Base-by-base conservation (phyloP, 495 filamentous ascomycete species). In the Lasiosphaeria miniovina region DNA sequence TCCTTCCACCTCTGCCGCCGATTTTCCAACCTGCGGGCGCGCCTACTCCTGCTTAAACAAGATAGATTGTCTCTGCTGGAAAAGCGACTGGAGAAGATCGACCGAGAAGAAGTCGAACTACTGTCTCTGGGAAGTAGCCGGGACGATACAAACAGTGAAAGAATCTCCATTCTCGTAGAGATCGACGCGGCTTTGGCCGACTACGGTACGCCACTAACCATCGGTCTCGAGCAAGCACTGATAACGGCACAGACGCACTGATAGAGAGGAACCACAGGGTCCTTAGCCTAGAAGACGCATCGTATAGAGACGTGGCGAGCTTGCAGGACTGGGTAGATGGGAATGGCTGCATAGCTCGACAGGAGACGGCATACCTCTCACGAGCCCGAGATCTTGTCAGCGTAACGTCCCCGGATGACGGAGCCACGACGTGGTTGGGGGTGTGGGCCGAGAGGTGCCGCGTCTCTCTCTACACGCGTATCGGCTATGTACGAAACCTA, bases 11-110 rank as follows among this genome's bases (percentile, higher is more conserved):
- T 72, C 24, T 74, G 48, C 52, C 68, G 74, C 5, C 66, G 66
- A 3, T 75, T 77, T 56, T 11, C 36, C 24, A 62, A 51, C 31
- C 36, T 74, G 12, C 65, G 71, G 0, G 63, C 68, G 8, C 58
- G 74, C 9, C 49, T 69, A 1, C 54, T 69, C 5, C 59, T 69
- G 1, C 55, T 54, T 1, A 66, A 69, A 34, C 73, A 77, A 55
- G 73, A 75, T 50, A 54, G 60, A 38, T 31, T 75, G 4, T 67
- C 65, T 3, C 4, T 65, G 9, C 71, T 75, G 0, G 74, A 77
- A 51, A 10, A 66, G 57, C 31, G 60, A 36, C 62, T 75, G 1
- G 66, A 75, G 5, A 17, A 66, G 33, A 61, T 71, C 14, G 74
- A 77, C 58, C 48, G 55, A n/a, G 55, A 66, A 12, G 72, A 75